Evolutionary conservation across 208 protist genomes (phyloP).

Genomic region (Crithidia thermophila): DNA sequence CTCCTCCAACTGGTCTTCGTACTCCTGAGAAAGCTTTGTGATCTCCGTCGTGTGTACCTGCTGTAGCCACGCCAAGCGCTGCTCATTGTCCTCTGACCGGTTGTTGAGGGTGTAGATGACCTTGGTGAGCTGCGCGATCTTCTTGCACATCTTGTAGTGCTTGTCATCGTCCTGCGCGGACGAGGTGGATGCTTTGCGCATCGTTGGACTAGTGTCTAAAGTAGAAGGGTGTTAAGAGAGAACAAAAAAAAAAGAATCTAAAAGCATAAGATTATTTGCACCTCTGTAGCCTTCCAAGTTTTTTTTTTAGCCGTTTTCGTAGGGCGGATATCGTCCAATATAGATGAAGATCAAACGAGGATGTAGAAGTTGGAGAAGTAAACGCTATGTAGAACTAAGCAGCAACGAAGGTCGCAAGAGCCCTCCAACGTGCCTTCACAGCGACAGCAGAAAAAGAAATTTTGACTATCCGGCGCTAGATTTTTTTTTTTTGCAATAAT

Average conservation of each 20-base stretch:
- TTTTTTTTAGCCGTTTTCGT: too few species aligned
- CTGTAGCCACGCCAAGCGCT: constrained; percentile 66
- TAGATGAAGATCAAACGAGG: too few species aligned
- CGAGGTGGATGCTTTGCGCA: not conserved
- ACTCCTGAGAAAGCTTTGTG: constrained; percentile 73
- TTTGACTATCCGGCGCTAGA: too few species aligned
- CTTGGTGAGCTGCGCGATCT: constrained; percentile 97
- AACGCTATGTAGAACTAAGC: too few species aligned
- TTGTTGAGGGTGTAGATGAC: constrained; percentile 97
- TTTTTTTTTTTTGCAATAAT: too few species aligned
- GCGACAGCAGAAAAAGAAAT: too few species aligned
- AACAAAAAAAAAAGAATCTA: not conserved
- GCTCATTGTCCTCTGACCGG: constrained; percentile 94
- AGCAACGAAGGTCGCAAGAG: too few species aligned
- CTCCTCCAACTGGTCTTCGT: constrained; percentile 56
- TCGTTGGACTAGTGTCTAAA: not conserved
- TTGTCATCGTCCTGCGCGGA: constrained; percentile 65
- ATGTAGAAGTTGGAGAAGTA: too few species aligned
- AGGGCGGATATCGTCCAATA: too few species aligned
- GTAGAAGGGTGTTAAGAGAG: not conserved
- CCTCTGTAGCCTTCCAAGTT: too few species aligned
- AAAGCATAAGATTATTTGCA: not conserved
- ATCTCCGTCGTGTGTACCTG: constrained; percentile 87
- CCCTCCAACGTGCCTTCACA: too few species aligned
- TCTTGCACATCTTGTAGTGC: constrained; percentile 96